These are phyloP conservation scores for Byssochlamys sp. DNA, from an alignment of 2,329 filamentous ascomycete species.

Conservation along the genomic window DNA sequence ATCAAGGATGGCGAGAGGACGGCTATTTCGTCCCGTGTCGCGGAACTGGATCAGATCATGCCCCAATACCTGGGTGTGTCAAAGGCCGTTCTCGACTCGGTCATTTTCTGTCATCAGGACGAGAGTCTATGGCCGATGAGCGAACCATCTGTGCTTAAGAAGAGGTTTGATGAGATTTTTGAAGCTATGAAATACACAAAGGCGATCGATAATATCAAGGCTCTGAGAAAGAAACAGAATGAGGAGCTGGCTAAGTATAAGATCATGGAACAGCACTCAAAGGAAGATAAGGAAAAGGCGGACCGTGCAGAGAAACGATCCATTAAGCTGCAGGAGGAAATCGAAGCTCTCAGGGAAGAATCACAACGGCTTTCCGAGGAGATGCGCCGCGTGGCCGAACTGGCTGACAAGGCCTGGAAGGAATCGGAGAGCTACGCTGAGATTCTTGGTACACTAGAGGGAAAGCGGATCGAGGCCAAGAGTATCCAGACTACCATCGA, in stretches of 20 bases:
- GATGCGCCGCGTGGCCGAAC: conserved; percentile 35
- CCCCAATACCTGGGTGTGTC: conserved; percentile 82
- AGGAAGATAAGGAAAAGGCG: conserved; percentile 74
- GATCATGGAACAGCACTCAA: conserved; percentile 65
- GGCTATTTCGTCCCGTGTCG: conserved; percentile 67
- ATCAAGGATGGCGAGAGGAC: conserved; percentile 69
- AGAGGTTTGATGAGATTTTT: conserved; percentile 94
- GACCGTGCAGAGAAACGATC: conserved; percentile 60
- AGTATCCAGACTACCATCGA: conserved; percentile 61
- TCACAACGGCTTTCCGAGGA: conserved; percentile 49
- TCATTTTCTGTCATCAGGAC: conserved; percentile 98
- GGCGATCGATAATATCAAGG: conserved; percentile 88
- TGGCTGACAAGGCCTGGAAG: conserved; percentile 58
- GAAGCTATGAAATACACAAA: conserved; percentile 95
- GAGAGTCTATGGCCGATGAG: conserved; percentile 96
- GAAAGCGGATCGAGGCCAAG: conserved; percentile 64
- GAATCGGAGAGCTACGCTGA: conserved; percentile 64
- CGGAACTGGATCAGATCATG: conserved; percentile 73
- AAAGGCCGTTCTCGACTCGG: conserved; percentile 77
- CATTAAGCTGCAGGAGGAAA: conserved; percentile 53
- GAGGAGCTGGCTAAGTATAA: conserved; percentile 64
- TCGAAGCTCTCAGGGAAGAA: conserved; percentile 48
- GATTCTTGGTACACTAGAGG: conserved; percentile 64
- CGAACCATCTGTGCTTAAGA: conserved; percentile 75
- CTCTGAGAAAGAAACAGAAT: conserved; percentile 71